Evolutionary conservation across 345 rosid genomes (phyloP).

Genomic region (Salix arbutifolia): DNA sequence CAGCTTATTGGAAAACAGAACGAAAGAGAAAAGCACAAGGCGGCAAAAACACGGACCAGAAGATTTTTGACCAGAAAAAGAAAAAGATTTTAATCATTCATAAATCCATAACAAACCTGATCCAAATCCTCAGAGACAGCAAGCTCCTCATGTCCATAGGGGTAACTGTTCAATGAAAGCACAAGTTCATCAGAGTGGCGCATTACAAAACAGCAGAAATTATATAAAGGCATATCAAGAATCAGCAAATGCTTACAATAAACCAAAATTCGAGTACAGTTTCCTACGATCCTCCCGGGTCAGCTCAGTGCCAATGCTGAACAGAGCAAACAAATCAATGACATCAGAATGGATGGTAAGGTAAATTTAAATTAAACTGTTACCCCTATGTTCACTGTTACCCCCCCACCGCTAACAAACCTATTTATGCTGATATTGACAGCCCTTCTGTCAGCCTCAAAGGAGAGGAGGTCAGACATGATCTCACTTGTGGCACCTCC

Average conservation of each 20-base stretch:
- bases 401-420: slow-evolving; percentile 21
- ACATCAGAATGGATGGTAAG: too few species aligned
- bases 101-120: slow-evolving; percentile 48
- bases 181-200: slow-evolving; percentile 6
- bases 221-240: neutral
- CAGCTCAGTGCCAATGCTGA: slow-evolving; percentile 98
- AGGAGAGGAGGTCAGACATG: slow-evolving; percentile 95
- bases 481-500: slow-evolving; percentile 98
- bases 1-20: too few species aligned
- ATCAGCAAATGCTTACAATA: slow-evolving; percentile 55
- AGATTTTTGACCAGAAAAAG: neutral
- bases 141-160: slow-evolving; percentile 87
- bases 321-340: slow-evolving; percentile 10
- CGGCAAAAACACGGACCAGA: neutral
- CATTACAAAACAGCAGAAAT: neutral
- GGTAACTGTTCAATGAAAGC: slow-evolving; percentile 40
- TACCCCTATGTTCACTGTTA: too few species aligned
- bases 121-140: slow-evolving; percentile 86
- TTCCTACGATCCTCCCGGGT: slow-evolving; percentile 96
- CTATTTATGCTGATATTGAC: slow-evolving; percentile 93
- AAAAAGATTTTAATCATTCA: neutral
- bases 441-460: slow-evolving; percentile 98
- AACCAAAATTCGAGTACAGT: slow-evolving; percentile 87
- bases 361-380: neutral
- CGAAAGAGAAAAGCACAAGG: too few species aligned